Evolutionary conservation across 2,329 filamentous ascomycete genomes (phyloP), one percentile per base, ranked within the genome.

Genomic region (Aspergillus sp.): DNA sequence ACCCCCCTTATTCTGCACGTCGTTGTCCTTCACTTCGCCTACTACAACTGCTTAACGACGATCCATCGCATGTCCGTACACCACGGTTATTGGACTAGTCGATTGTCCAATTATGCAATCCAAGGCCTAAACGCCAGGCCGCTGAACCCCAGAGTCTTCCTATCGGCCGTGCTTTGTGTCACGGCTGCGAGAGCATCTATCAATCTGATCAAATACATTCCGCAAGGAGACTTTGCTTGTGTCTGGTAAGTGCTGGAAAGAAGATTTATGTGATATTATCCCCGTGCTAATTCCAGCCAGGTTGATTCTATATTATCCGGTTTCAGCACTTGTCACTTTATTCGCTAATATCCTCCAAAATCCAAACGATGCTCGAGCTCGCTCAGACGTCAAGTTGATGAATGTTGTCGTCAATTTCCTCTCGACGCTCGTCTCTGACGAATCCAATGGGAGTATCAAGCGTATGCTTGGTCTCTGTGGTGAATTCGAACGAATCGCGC

Each of bases 11-110:
- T 97, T 17, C 78, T 99, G 17, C 93, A 97, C 60, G 85, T 99
- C 48, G 92, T 96, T 55, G 90, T 96, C 69, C 77, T 99, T 52
- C 94, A 99, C 70, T 95, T 99, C 65, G 87, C 90, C 1, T 99
- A 99, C 73, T 97, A 97, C 77, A 99, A 99, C 70, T 96, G 92
- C 64, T 76, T 99, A 47, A 96, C 93, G 1, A 99, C 94, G 0
- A 96, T 99, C 58, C 94, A 99, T 70, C 89, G 94, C 47, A 99
- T 97, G 94, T 95, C 90, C 40, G 89, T 97, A 26, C 94, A 97
- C 64, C 92, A 96, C 67, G 94, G 94, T 13, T 96, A 96, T 74
- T 99, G 94, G 94, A 97, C 93, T 1, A 96, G 90, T 65, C 84
- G 94, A 35, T 75, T 99, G 38, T 95, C 92, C 35, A 93, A 97